phyloP scores from a whole-genome alignment of 2,329 filamentous ascomycete genomes.

The Aspergillus melleus region DNA sequence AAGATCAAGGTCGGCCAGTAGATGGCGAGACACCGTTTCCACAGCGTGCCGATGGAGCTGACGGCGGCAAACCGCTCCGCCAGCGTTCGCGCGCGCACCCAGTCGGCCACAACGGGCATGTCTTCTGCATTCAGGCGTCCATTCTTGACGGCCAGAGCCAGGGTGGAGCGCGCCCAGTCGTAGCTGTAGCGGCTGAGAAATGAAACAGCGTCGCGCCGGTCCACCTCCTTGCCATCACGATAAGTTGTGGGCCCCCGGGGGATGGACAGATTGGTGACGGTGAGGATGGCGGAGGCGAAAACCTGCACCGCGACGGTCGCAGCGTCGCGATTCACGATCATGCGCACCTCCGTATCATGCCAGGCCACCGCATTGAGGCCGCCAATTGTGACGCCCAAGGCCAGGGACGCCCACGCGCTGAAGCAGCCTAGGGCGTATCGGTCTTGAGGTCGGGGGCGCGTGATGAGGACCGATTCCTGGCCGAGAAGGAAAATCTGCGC shows the following conservation, averaged over 20 bases:
- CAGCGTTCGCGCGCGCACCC: conserved; percentile 52
- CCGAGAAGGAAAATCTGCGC: neutral
- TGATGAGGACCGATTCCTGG: conserved; percentile 6
- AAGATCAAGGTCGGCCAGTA: conserved; percentile 57
- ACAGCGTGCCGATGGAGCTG: conserved; percentile 42
- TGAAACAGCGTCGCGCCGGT: conserved; percentile 61
- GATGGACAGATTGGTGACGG: conserved; percentile 1
- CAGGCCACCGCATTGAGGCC: neutral
- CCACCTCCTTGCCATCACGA: conserved; percentile 58
- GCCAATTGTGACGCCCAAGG: neutral
- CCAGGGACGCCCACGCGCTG: conserved; percentile 5
- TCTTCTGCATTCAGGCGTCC: conserved; percentile 63
- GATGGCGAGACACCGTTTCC: conserved; percentile 58
- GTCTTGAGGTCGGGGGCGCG: neutral
- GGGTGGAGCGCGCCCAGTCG: conserved; percentile 58
- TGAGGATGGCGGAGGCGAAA: neutral
- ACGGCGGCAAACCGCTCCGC: conserved; percentile 4
- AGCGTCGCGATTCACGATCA: neutral
- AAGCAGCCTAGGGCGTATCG: conserved; percentile 11
- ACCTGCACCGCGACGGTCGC: neutral
- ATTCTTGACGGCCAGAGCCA: conserved; percentile 58
- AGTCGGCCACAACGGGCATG: conserved; percentile 59
- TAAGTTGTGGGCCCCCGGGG: conserved; percentile 60
- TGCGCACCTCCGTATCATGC: neutral
- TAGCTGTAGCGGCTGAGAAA: conserved; percentile 64